These are phyloP conservation scores for Fraxinus americana DNA, from an alignment of 257 asterid genomes.

Conservation along the genomic window DNA sequence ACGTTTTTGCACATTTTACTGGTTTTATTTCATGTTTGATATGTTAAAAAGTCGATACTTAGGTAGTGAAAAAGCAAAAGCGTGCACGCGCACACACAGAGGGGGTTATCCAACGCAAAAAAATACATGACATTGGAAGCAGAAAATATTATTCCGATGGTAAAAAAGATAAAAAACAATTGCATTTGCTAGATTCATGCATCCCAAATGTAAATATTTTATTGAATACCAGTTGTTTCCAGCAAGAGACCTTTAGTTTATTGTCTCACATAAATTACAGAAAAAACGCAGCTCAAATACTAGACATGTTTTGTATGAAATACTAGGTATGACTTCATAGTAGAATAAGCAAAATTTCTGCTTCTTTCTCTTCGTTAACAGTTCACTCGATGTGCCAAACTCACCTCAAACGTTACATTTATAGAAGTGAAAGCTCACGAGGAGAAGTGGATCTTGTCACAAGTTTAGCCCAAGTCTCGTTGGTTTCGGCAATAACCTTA, in stretches of 20 bases:
- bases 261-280: slow-evolving; percentile 6
- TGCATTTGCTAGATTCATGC: slow-evolving; percentile 19
- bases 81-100: too few species aligned
- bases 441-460: slow-evolving; percentile 82
- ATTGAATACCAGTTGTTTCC: slow-evolving; percentile 8
- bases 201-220: slow-evolving; percentile 1
- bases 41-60: too few species aligned
- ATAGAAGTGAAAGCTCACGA: slow-evolving; percentile 93
- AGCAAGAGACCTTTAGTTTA: too few species aligned
- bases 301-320: background rate
- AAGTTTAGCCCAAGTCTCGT: slow-evolving; percentile 90
- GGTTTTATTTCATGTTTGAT: too few species aligned
- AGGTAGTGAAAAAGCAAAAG: too few species aligned
- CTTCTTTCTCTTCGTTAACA: too few species aligned
- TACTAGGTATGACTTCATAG: too few species aligned
- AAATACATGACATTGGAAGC: background rate
- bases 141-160: background rate
- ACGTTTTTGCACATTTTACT: background rate
- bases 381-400: background rate
- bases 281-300: slow-evolving; percentile 12
- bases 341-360: too few species aligned
- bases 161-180: background rate
- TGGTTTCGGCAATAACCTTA: slow-evolving; percentile 80
- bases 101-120: too few species aligned
- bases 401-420: slow-evolving; percentile 7